Percentiles rank a stretch among this genome's conserved stretches.
Conservation (phyloP, 768 basidiomycete genomes). For the Trametes gibbosa region DNA sequence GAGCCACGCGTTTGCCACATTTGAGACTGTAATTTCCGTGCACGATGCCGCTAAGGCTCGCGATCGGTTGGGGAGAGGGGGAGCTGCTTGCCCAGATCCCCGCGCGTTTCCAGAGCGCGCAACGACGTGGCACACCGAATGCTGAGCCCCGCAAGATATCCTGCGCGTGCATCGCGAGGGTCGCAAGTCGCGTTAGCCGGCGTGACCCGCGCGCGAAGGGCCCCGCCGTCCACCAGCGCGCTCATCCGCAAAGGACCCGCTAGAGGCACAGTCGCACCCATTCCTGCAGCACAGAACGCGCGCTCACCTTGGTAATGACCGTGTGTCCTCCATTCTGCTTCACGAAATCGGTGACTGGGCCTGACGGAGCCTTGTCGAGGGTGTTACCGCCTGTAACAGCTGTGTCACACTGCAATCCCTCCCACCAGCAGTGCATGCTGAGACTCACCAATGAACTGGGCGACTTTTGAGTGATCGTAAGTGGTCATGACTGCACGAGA, state of each 20-base stretch:
- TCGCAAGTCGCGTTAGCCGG: neutral
- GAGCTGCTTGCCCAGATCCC: neutral
- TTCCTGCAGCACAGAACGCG: neutral
- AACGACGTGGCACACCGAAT: neutral
- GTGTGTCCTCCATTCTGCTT: slow-evolving; percentile 91
- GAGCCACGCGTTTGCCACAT: slow-evolving; percentile 8
- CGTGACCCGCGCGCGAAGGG: slow-evolving; percentile 3
- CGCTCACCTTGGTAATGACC: slow-evolving; percentile 89
- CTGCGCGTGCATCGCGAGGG: neutral
- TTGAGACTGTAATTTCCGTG: slow-evolving; percentile 2
- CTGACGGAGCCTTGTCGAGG: slow-evolving; percentile 76
- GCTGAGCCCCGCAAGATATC: neutral
- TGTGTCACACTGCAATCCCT: slow-evolving; percentile 13
- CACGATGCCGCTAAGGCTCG: neutral
- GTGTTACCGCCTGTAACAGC: slow-evolving; percentile 79
- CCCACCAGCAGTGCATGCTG: slow-evolving; percentile 10
- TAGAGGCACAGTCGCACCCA: neutral
- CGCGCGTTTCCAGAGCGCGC: neutral
- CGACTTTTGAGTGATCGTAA: slow-evolving; percentile 57
- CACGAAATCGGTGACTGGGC: slow-evolving; percentile 88
- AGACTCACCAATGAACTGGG: slow-evolving; percentile 61
- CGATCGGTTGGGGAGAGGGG: neutral
- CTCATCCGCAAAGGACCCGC: neutral
- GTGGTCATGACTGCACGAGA: slow-evolving; percentile 27
- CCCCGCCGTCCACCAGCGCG: neutral